Percentiles rank a stretch among this genome's conserved stretches.
phyloP scores from a whole-genome alignment of 441 rosid species.

The Rhodomyrtus psidioides region DNA sequence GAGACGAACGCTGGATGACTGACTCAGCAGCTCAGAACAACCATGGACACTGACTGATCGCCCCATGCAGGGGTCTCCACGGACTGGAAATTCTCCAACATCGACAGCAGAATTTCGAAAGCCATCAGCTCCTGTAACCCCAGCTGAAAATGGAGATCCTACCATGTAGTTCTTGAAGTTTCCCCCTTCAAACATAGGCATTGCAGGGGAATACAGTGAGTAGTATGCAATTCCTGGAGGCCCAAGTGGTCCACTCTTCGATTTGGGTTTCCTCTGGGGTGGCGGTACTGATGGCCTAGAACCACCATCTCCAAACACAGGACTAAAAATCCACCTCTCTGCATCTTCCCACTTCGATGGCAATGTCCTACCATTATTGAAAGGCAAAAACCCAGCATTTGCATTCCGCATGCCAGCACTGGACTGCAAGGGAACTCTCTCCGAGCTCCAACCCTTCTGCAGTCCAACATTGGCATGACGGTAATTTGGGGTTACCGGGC shows the following conservation, averaged over 20 bases:
- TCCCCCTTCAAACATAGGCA: slow-evolving; percentile 50
- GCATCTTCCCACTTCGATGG: slow-evolving; percentile 99
- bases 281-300: slow-evolving; percentile 36
- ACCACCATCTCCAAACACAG: slow-evolving; percentile 60
- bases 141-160: slow-evolving; percentile 75
- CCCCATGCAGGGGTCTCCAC: slow-evolving; percentile 71
- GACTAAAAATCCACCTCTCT: slow-evolving; percentile 98
- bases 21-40: slow-evolving; percentile 50
- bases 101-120: slow-evolving; percentile 25
- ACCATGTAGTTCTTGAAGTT: slow-evolving; percentile 34
- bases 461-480: slow-evolving; percentile 37
- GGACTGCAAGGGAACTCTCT: slow-evolving; percentile 61
- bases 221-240: slow-evolving; percentile 80
- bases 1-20: slow-evolving; percentile 20
- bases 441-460: slow-evolving; percentile 98
- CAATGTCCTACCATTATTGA: slow-evolving; percentile 66
- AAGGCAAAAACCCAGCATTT: slow-evolving; percentile 42
- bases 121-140: slow-evolving; percentile 52
- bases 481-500: slow-evolving; percentile 87
- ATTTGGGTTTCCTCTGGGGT: slow-evolving; percentile 67
- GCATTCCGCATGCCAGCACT: slow-evolving; percentile 44
- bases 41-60: slow-evolving; percentile 92
- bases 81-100: slow-evolving; percentile 31
- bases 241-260: slow-evolving; percentile 97
- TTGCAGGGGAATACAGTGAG: slow-evolving; percentile 65